Percentiles rank a stretch among this genome's conserved stretches.
Conservation (phyloP, 2,329 filamentous ascomycete genomes). For the Hansfordia pulvinata region DNA sequence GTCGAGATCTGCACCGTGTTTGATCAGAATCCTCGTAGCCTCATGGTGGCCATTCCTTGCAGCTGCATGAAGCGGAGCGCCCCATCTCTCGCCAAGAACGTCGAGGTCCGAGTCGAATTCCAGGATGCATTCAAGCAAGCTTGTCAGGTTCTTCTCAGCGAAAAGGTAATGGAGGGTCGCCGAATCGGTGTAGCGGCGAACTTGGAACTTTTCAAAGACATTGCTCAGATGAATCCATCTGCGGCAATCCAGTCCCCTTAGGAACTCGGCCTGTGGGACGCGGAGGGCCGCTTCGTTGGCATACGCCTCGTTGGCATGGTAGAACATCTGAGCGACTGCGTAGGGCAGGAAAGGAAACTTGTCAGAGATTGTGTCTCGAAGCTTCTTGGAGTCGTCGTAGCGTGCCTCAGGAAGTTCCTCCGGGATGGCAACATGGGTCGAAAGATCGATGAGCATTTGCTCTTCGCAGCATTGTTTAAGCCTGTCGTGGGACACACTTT, state of each 20-base stretch:
- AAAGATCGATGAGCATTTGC: constrained; percentile 19
- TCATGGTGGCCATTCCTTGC: too few relatives aligned
- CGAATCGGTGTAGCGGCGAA: constrained; percentile 10
- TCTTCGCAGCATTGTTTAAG: constrained; percentile 28
- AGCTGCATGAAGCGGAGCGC: too few relatives aligned
- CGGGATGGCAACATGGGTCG: constrained; percentile 5
- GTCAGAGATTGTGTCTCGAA: constrained; percentile 7
- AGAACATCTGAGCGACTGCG: constrained; percentile 22
- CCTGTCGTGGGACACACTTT: constrained; percentile 23
- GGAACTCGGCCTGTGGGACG: constrained; percentile 16
- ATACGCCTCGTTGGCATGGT: constrained; percentile 25
- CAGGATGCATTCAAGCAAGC: too few relatives aligned
- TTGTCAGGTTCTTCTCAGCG: constrained; percentile 13
- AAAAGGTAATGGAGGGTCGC: constrained; percentile 20
- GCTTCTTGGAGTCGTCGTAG: constrained; percentile 5
- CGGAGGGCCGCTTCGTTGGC: too few relatives aligned
- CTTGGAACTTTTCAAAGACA: constrained; percentile 12
- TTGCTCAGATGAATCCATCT: constrained; percentile 18
- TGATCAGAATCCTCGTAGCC: too few relatives aligned
- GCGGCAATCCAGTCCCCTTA: constrained; percentile 13
- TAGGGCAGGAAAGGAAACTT: constrained; percentile 32
- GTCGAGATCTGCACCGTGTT: too few relatives aligned
- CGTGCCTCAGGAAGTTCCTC: constrained; percentile 3
- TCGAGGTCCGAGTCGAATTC: too few relatives aligned
- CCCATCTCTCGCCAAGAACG: too few relatives aligned